Conservation (phyloP, 495 filamentous ascomycete genomes). For the Recurvomyces mirabilis region DNA sequence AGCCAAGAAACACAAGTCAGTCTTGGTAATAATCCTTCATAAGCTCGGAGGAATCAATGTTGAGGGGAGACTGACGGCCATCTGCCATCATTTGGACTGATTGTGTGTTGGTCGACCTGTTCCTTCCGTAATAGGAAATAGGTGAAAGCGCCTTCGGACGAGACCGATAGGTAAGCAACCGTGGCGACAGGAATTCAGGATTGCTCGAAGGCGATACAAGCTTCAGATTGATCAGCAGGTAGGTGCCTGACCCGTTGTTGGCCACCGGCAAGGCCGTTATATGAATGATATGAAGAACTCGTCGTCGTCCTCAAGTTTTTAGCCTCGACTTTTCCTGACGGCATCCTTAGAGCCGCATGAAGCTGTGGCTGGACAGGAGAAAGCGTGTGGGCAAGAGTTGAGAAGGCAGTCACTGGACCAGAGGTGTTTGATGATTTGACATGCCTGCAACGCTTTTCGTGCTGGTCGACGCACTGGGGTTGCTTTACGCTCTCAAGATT, state of each 20-base stretch:
- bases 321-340: neutral
- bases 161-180: no score
- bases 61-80: constrained; percentile 41
- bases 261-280: constrained; percentile 10
- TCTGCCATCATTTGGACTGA: no score
- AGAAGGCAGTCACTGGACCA: neutral
- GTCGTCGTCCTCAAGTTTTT: neutral
- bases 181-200: no score
- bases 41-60: constrained; percentile 1
- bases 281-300: no score
- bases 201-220: constrained; percentile 1
- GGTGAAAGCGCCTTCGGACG: no score
- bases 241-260: neutral
- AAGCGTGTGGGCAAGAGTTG: neutral
- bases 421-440: neutral
- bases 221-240: no score
- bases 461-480: no score
- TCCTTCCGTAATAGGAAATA: no score
- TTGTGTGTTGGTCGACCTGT: no score
- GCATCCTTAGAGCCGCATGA: constrained; percentile 3
- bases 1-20: constrained; percentile 3
- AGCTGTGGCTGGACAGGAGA: constrained; percentile 4
- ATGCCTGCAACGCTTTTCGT: no score
- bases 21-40: neutral
- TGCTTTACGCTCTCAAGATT: no score